Evolutionary conservation across 1,139 yeast species (phyloP).

Genomic region (Geotrichum citri-aurantii): DNA sequence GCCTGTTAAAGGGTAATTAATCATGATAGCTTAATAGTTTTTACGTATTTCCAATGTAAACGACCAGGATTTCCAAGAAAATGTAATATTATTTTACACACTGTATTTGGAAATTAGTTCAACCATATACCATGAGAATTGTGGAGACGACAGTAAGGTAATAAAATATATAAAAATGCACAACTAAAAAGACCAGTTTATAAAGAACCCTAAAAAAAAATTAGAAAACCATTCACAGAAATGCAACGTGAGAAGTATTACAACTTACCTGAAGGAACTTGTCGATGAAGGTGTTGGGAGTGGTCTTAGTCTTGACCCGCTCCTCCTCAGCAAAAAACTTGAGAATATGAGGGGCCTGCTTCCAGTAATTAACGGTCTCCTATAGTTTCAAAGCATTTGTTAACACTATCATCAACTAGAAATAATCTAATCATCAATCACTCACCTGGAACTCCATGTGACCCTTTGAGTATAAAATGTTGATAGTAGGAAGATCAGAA

Average conservation of each 20-base stretch:
- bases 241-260: not conserved
- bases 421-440: not conserved
- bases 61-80: not conserved
- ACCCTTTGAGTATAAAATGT: slow-evolving; percentile 65
- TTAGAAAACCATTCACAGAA: not conserved
- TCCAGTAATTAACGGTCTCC: slow-evolving; percentile 85
- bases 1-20: not conserved
- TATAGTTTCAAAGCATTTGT: not conserved
- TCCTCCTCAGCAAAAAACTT: slow-evolving; percentile 71
- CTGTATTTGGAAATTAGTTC: not conserved
- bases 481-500: slow-evolving; percentile 56
- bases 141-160: not conserved
- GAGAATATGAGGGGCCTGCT: slow-evolving; percentile 81
- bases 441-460: slow-evolving; percentile 76
- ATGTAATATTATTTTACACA: not conserved
- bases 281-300: slow-evolving; percentile 46
- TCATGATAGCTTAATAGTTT: not conserved
- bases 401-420: not conserved
- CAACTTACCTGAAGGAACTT: slow-evolving; percentile 49
- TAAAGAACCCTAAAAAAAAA: not conserved
- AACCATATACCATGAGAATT: not conserved
- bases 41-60: not conserved
- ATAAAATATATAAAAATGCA: not conserved
- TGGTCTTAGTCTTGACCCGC: slow-evolving; percentile 30
- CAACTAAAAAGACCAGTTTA: not conserved